Base-by-base conservation (phyloP, 208 protist species). In the Blastocrithidia nonstop region DNA sequence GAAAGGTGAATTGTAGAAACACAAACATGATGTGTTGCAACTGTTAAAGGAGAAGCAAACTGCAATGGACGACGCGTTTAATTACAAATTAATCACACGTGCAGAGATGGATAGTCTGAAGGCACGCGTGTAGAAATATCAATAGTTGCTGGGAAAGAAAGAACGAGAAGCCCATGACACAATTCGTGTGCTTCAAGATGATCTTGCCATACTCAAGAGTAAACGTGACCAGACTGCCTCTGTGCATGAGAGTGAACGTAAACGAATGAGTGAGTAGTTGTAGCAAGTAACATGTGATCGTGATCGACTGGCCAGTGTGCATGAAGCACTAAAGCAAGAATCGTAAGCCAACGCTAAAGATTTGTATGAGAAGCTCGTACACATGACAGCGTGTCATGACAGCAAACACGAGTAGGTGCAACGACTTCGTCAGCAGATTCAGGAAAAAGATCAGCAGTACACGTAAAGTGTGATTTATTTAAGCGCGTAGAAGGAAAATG, bases 41-140 rank as follows among this genome's bases (percentile, higher is more conserved):
- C 43, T 66, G 11, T 47, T 54, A 19, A 64, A 72, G 32, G 78
- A 81, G 35, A 60, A 77, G 51, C 52, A 57, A 28, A 37, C 45
- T 0, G 50, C 56, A 5, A 54, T 74, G 6, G 66, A 87, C 16
- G 76, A 77, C 23, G 47, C 60, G 24, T 88, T 82, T 39, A 65
- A 69, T 44, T 63, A 75, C 33, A 84, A 87, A 47, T 47, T 77
- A 22, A 44, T 79, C 25, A 54, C 61, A 11, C 57, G 65, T 1
- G 75, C 78, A 0, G 83, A 93, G 52, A 70, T 86, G 28, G 83
- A 89, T 28, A 79, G 73, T 48, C 61, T 87, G 23, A 74, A 76
- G 51, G 45, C 47, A 37, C 75, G 79, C 7, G 55, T 93, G 43
- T 58, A 85, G 40, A 66, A 66, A 31, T 44, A 88, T 22, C 72